Base-by-base conservation (phyloP, 441 rosid species). In the Macaranga tanarius region DNA sequence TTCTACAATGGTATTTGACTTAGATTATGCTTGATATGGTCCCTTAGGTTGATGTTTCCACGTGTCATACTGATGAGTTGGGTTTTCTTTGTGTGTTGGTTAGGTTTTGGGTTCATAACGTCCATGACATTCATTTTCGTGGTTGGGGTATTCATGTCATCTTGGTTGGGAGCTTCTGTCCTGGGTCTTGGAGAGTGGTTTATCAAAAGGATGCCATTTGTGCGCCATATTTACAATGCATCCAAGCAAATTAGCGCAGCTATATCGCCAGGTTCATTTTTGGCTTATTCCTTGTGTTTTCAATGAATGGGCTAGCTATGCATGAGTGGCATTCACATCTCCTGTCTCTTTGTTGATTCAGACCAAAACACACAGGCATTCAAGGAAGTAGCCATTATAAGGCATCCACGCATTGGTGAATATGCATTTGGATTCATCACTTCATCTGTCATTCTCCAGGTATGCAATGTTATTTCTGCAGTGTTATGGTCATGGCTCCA, bases 181-280 rank as follows among this genome's bases (percentile, higher is more conserved):
- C 85, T 95, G 40, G 79, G 92, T 78, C 87, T 93, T 65, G 95
- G 98, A 10, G 99, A 93, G 84, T 95, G 99, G 99, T 92, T 95
- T 77, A 95, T 95, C 84, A 95, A 91, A 78, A 82, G 96, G 76
- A 95, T 95, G 99, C 98, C 99, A 44, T 90, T 95, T 75, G 90
- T 92, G 77, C 97, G 97, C 44, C 99, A 92, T 79, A 93, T 93
- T 75, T 95, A 95, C 80, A 93, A 77, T 79, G 98, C 99, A 47
- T 95, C 99, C 70, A 95, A 95, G 90, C 99, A 93, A 84, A 93
- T 95, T 70, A 93, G 99, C 80, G 81, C 99, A 71, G 99, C 99
- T 65, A 95, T 95, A 75, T 95, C 99, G 64, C 98, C 97, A 75
- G 98, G 99, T 92, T 54, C 65, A 60, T 13, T 44, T 77, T 50